These are phyloP conservation scores for Candolleomyces efflorescens DNA, from an alignment of 768 basidiomycete genomes.

Conservation along the genomic window DNA sequence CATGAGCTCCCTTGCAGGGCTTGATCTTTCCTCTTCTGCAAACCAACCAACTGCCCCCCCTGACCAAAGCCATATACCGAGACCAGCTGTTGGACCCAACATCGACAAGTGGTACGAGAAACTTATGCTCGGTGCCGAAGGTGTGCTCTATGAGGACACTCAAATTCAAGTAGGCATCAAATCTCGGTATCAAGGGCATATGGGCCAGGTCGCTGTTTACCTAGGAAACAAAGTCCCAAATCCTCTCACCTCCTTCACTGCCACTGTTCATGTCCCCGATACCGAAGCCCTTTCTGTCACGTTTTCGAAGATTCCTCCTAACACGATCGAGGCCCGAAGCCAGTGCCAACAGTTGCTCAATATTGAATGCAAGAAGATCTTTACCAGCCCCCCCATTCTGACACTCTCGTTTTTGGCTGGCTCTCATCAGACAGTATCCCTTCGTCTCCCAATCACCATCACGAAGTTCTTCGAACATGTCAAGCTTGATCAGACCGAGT, in stretches of 20 bases:
- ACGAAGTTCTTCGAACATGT: constrained; percentile 95
- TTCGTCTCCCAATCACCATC: constrained; percentile 82
- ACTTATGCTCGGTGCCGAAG: constrained; percentile 74
- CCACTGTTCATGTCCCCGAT: constrained; percentile 69
- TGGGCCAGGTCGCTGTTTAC: constrained; percentile 92
- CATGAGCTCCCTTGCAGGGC: constrained; percentile 74
- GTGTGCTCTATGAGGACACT: constrained; percentile 92
- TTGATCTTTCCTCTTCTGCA: constrained; percentile 51
- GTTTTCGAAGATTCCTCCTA: constrained; percentile 90
- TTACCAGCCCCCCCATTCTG: constrained; percentile 71
- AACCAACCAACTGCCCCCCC: constrained; percentile 13
- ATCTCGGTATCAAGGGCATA: constrained; percentile 91
- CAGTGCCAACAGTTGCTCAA: constrained; percentile 94
- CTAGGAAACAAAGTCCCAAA: constrained; percentile 92
- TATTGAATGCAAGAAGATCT: constrained; percentile 90
- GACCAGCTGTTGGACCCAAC: constrained; percentile 61
- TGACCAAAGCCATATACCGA: constrained; percentile 38
- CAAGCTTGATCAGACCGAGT: constrained; percentile 74
- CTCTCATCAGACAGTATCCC: constrained; percentile 79
- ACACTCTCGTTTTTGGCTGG: constrained; percentile 90
- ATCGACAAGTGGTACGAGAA: constrained; percentile 90
- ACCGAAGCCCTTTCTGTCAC: constrained; percentile 73
- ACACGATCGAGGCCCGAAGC: constrained; percentile 70
- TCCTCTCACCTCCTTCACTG: constrained; percentile 89
- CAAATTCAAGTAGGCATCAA: constrained; percentile 96